Conservation (phyloP, 2,329 filamentous ascomycete species). For the Aspergillus transmontanensis region DNA sequence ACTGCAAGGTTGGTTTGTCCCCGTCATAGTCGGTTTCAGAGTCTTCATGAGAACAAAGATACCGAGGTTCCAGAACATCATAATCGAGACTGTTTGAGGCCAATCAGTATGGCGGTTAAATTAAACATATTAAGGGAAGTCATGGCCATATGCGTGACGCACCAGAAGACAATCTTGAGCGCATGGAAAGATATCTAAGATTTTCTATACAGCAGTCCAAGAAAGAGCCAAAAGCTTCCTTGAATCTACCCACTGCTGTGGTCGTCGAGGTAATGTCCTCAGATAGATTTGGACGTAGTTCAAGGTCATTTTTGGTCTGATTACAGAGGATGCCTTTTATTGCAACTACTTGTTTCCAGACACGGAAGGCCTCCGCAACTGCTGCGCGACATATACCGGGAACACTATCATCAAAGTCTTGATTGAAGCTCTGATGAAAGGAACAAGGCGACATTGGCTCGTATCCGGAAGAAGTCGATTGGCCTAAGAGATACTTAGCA, state of each 20-base stretch:
- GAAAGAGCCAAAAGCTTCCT: conserved; percentile 16
- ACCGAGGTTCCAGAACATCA: conserved; percentile 24
- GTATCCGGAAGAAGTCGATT: background rate
- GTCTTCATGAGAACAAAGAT: conserved; percentile 21
- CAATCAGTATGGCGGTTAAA: background rate
- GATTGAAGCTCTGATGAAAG: background rate
- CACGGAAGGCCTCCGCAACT: conserved; percentile 17
- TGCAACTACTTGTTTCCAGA: conserved; percentile 22
- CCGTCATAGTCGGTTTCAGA: conserved; percentile 4
- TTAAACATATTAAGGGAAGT: background rate
- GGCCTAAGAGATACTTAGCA: background rate
- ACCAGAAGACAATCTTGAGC: conserved; percentile 21
- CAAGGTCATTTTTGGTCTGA: background rate
- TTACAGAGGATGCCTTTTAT: conserved; percentile 7
- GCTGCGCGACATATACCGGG: conserved; percentile 17
- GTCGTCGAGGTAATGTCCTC: background rate
- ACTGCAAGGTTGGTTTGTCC: background rate
- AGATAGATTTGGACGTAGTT: background rate
- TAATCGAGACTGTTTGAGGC: conserved; percentile 17
- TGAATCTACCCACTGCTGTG: conserved; percentile 8
- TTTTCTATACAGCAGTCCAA: conserved; percentile 13
- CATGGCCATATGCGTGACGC: background rate
- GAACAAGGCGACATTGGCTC: background rate
- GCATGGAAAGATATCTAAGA: conserved; percentile 15
- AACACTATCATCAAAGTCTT: conserved; percentile 11